Base-by-base conservation (phyloP, 2,329 filamentous ascomycete species). In the Keithomyces neogunnii region DNA sequence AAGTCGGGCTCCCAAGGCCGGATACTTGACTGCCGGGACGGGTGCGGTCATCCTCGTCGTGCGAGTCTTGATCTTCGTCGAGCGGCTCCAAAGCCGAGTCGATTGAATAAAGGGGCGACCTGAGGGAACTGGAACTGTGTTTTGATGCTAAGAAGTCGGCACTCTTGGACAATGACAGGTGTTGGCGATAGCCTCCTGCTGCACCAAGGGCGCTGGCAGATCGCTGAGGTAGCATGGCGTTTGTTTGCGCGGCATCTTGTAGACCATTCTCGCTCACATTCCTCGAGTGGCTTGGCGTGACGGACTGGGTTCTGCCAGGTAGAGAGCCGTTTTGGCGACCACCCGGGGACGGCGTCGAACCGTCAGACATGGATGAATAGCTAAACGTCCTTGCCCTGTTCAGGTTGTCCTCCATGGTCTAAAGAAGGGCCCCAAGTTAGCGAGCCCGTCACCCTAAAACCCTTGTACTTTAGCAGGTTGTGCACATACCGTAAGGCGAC, bases 331-430 rank as follows among this genome's bases (percentile, higher is more conserved):
- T 54, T 29, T 63, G 58, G 9, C 62, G 62, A 29, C 57, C 65
- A 7, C 75, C 69, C 0, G 72, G 69, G 50, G 73, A 79, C 11
- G 78, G 75, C 1, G 76, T 78, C 19, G 78, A 80, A 8, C 69
- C 69, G 52, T 75, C 73, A 2, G 77, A 80, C 3, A 65, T 53
- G 36, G 66, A 56, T 8, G 66, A 61, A 54, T 67, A 56, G 68
- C 69, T 62, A 73, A 89, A 73, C 8, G 85, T 82, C 60, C 89
- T 81, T 32, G 89, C 91, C 54, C 89, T 85, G 52, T 79, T 85
- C 26, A 96, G 74, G 60, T 96, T 96, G 38, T 86, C 89, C 69
- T 96, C 92, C 90, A 96, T 96, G 33, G 88, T 87, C 89, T 95
- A 65, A 28, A 50, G 38, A 32, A 19, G 19, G 19, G 19, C 19